phyloP scores from a whole-genome alignment of 2,329 filamentous ascomycete genomes.

The Cryphonectria nitschkei region DNA sequence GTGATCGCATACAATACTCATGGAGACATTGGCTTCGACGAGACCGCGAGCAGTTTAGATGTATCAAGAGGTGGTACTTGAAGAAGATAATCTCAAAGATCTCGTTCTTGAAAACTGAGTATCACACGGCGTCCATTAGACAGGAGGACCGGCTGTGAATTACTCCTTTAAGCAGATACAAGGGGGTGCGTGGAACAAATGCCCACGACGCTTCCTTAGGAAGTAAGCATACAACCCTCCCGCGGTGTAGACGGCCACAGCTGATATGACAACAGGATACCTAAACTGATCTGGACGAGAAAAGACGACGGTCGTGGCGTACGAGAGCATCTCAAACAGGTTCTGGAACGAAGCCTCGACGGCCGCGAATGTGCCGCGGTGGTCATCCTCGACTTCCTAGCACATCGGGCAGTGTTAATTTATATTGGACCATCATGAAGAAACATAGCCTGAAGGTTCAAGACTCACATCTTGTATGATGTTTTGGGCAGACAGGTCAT shows the following conservation, averaged over 20 bases:
- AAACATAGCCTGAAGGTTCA: neutral
- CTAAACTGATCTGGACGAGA: conserved; percentile 65
- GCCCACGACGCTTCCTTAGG: conserved; percentile 60
- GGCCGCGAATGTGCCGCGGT: conserved; percentile 70
- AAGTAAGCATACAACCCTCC: conserved; percentile 58
- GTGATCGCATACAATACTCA: neutral
- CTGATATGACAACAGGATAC: conserved; percentile 64
- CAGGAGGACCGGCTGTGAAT: neutral
- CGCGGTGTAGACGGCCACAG: conserved; percentile 53
- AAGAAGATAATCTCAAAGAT: neutral
- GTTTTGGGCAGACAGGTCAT: conserved; percentile 62
- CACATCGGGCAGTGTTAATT: neutral
- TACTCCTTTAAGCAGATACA: conserved; percentile 31
- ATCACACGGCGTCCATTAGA: neutral
- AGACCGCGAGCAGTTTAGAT: no score
- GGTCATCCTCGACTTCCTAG: conserved; percentile 56
- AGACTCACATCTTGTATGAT: conserved; percentile 62
- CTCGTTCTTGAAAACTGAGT: neutral
- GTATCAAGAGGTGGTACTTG: neutral
- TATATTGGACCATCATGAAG: neutral
- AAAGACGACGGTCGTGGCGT: conserved; percentile 67
- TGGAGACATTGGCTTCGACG: neutral
- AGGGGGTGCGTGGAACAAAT: conserved; percentile 56
- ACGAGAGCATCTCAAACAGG: conserved; percentile 70
- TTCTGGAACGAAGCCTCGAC: conserved; percentile 72